phyloP scores from a whole-genome alignment of 1,284 basidiomycete species.

The Sanghuangporus weigelae region DNA sequence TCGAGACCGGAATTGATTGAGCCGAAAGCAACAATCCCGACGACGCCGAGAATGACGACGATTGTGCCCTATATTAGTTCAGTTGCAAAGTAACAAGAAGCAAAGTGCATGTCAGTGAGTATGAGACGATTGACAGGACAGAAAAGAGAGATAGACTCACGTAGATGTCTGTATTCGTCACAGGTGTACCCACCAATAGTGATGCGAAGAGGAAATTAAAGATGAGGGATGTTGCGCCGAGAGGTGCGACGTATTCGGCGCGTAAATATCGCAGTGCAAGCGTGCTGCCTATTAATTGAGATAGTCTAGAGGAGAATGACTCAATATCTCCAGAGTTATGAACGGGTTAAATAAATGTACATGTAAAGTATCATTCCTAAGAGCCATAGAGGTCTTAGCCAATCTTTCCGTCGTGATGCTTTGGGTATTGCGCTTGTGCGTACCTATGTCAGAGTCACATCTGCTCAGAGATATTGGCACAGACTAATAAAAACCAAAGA shows the following conservation, averaged over 20 bases:
- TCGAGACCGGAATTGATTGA: constrained; percentile 75
- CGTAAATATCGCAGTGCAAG: constrained; percentile 84
- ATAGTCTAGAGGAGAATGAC: constrained; percentile 44
- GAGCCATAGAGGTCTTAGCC: constrained; percentile 76
- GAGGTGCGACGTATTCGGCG: constrained; percentile 84
- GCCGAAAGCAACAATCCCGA: constrained; percentile 83
- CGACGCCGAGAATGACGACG: constrained; percentile 75
- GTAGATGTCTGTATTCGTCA: constrained; percentile 76
- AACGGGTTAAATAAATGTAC: constrained; percentile 32
- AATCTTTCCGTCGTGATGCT: constrained; percentile 60
- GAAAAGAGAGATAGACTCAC: constrained; percentile 34
- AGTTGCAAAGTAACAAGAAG: neutral
- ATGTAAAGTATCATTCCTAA: constrained; percentile 81
- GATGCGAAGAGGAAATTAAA: constrained; percentile 88
- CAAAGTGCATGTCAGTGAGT: neutral
- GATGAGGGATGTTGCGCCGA: constrained; percentile 79
- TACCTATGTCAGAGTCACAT: constrained; percentile 37
- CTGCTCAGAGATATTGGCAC: constrained; percentile 10
- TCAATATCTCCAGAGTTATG: neutral
- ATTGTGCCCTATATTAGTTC: constrained; percentile 60
- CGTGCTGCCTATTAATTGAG: constrained; percentile 82
- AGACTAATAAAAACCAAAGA: neutral
- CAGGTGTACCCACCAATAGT: constrained; percentile 76
- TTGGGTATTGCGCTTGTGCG: constrained; percentile 69
- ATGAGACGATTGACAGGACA: neutral